Evolutionary conservation across 768 basidiomycete species (phyloP).

Genomic region (Rhodotorula paludigena): DNA sequence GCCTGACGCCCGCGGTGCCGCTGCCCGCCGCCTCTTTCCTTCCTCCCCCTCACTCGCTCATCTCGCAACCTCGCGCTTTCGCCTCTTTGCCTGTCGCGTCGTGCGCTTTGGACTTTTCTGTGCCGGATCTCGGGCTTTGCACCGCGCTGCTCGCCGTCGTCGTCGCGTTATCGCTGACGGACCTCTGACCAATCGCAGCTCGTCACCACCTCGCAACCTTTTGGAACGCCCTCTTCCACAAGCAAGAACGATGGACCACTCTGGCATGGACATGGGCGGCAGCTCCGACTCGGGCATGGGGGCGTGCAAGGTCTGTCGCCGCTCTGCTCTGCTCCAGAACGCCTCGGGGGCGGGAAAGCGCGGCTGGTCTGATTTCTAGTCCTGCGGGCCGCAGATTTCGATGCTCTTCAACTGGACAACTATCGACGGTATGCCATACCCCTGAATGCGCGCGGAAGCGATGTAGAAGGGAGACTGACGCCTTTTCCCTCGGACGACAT

Average conservation of each 20-base stretch:
- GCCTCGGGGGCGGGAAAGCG: too few species aligned
- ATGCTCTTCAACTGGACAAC: conserved; percentile 48
- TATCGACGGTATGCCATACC: conserved; percentile 18
- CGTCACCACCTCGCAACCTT: background rate
- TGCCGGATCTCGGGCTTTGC: too few species aligned
- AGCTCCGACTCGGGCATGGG: background rate
- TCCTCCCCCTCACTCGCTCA: background rate
- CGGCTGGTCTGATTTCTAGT: background rate
- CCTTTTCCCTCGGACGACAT: too few species aligned
- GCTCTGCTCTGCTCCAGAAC: background rate
- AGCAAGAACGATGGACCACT: background rate
- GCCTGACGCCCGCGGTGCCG: too few species aligned
- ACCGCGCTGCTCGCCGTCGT: background rate
- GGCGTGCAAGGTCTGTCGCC: background rate
- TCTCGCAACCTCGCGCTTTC: background rate
- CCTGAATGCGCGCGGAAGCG: background rate
- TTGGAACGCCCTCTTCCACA: too few species aligned
- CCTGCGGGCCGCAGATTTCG: conserved; percentile 30
- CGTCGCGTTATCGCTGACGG: background rate
- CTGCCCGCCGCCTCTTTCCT: background rate
- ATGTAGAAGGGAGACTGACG: background rate
- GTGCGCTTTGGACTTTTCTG: too few species aligned
- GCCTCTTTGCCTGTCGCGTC: background rate
- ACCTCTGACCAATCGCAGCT: background rate
- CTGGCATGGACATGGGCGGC: conserved; percentile 1